Evolutionary conservation across 2,329 filamentous ascomycete genomes (phyloP).

Genomic region (Colletotrichum sp.): DNA sequence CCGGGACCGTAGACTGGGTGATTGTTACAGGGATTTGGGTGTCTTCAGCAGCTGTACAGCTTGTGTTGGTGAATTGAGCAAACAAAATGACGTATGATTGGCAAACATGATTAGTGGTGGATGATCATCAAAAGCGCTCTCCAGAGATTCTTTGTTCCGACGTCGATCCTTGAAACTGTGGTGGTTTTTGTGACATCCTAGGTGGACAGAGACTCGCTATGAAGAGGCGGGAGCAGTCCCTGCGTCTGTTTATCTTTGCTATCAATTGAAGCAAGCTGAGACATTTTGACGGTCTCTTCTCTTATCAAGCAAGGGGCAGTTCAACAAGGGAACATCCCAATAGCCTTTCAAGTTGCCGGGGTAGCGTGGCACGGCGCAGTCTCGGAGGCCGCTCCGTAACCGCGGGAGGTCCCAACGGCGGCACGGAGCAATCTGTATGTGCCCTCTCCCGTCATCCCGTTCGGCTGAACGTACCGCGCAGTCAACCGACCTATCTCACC

Average conservation of each 20-base stretch:
- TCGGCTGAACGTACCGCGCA: not conserved
- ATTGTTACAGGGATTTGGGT: not conserved
- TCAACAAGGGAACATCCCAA: not conserved
- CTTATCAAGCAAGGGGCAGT: not conserved
- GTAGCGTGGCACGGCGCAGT: not conserved
- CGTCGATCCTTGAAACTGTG: not conserved
- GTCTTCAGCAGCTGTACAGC: not conserved
- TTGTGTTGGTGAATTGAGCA: not conserved
- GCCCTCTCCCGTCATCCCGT: not conserved
- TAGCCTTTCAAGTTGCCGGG: not conserved
- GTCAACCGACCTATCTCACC: not conserved
- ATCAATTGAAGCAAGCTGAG: not conserved
- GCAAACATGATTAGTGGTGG: accelerated
- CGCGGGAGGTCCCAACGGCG: not conserved
- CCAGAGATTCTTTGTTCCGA: not conserved
- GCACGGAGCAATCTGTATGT: not conserved
- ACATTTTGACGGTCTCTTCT: not conserved
- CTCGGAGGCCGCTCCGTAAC: not conserved
- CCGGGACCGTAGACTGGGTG: not conserved
- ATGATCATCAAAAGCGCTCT: not conserved
- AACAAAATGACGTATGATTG: not conserved
- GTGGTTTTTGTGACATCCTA: not conserved
- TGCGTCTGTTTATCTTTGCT: not conserved
- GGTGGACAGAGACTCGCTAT: accelerated
- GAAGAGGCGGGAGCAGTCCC: accelerated